Evolutionary conservation across 1,284 basidiomycete species (phyloP), one percentile per base, ranked within the genome.

Genomic region (Boletus austroedulis): DNA sequence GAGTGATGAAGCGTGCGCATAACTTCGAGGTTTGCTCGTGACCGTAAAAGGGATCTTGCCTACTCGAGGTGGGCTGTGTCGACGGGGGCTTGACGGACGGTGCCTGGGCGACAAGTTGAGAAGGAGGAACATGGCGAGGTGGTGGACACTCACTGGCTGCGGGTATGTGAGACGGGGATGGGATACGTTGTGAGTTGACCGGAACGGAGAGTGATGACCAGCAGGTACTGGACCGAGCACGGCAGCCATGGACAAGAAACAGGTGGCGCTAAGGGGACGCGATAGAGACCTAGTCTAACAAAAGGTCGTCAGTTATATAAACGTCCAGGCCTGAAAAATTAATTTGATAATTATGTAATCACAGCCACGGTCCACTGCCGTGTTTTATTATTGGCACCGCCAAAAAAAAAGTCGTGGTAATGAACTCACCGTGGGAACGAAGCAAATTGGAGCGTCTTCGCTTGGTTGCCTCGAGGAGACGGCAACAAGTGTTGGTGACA

Each of bases 1-100:
- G 82, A 1, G 89, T 89, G 14, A 94, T 91, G 68, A 94, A 94
- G 1, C 87, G 79, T 0, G 82, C 84, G 60, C 87, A 86, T 50
- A 92, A 75, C 46, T 83, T 82, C 0, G 83, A 67, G 65, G 84
- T 78, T 46, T 79, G 77, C 74, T 92, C 89, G 69, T 94, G 89
- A 28, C 93, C 90, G 73, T 94, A 92, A 73, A 82, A 94, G 0
- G 85, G 86, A 71, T 94, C 90, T 19, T 67, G 63, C 14, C 67
- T 62, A 10, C 55, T 59, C 0, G 59, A 60, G 0, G 60, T 55
- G 4, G 71, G 72, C 56, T 75, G 72, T 5, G 71, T 71, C 11
- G 71, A 75, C 0, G 70, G 54, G 0, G 69, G 72, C 31, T 75
- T 72, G 8, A 57, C 50, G 0, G 67, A 67, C 0, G 66, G 69